Percentiles rank a stretch among this genome's conserved stretches.
These are phyloP conservation scores for Daldinia vernicosa DNA, from an alignment of 495 filamentous ascomycete species.

Conservation along the genomic window DNA sequence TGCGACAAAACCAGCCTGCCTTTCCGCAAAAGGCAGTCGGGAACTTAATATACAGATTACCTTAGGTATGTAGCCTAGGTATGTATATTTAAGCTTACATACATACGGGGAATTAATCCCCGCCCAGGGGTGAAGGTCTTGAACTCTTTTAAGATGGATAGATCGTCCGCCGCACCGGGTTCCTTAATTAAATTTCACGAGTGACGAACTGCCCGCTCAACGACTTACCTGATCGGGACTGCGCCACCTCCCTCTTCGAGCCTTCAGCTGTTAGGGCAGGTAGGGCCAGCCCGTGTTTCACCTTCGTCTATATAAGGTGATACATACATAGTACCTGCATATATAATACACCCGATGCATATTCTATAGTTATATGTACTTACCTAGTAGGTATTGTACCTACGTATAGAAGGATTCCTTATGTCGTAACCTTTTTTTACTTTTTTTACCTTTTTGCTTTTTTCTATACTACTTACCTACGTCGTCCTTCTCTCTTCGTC, in stretches of 20 bases:
- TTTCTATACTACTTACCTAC: not conserved
- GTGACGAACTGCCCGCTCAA: not conserved
- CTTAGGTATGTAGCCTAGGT: not conserved
- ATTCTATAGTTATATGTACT: too few species aligned
- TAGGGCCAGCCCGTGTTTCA: not conserved
- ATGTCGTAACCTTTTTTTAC: not conserved
- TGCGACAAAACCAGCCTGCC: constrained; percentile 3
- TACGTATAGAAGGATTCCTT: not conserved
- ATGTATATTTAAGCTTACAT: constrained; percentile 1
- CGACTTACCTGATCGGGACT: constrained; percentile 3
- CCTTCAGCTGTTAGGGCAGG: not conserved
- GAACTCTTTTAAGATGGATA: too few species aligned
- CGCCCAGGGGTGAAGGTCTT: not conserved
- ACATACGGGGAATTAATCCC: not conserved
- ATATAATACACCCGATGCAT: too few species aligned
- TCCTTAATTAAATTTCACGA: not conserved
- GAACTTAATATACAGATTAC: constrained; percentile 4
- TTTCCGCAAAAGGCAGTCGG: constrained; percentile 31
- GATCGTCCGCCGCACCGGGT: not conserved
- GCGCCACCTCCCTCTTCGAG: constrained; percentile 2
- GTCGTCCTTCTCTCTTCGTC: not conserved
- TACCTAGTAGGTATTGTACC: too few species aligned
- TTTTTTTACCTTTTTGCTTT: not conserved
- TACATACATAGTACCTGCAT: not conserved
- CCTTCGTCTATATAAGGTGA: not conserved